These are phyloP conservation scores for Cryptococcus neoformans DNA, from an alignment of 1,284 basidiomycete species.

Conservation along the genomic window DNA sequence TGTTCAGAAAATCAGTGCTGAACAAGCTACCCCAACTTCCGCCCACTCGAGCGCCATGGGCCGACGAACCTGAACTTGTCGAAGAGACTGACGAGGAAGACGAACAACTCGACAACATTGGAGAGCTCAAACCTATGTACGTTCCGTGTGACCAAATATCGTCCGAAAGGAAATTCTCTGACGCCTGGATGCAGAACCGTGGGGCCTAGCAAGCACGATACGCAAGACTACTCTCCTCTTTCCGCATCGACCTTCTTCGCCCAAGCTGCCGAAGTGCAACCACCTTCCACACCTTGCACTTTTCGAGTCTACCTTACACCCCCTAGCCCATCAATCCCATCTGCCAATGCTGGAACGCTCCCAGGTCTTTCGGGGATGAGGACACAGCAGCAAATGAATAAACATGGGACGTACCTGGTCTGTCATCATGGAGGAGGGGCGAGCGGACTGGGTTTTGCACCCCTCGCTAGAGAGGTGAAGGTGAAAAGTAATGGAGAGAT, in stretches of 20 bases:
- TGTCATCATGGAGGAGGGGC: conserved; percentile 96
- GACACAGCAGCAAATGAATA: conserved; percentile 9
- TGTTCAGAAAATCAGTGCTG: conserved; percentile 42
- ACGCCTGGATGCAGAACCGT: conserved; percentile 40
- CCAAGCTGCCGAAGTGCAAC: conserved; percentile 68
- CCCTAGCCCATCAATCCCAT: conserved; percentile 3
- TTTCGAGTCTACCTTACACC: conserved; percentile 74
- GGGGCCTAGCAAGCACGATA: neutral
- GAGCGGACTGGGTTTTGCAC: conserved; percentile 83
- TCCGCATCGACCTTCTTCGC: conserved; percentile 71
- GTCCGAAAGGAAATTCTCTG: neutral
- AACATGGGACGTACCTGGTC: conserved; percentile 67
- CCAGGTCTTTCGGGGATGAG: conserved; percentile 14
- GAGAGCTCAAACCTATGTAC: conserved; percentile 55
- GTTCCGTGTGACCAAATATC: conserved; percentile 13
- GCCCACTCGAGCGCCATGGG: conserved; percentile 46
- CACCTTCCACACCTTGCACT: conserved; percentile 61
- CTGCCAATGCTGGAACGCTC: neutral
- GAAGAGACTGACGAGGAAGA: conserved; percentile 58
- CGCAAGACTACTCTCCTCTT: conserved; percentile 60
- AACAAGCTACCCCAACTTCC: conserved; percentile 41
- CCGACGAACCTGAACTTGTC: conserved; percentile 50
- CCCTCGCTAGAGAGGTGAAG: conserved; percentile 72
- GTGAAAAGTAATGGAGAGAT: conserved; percentile 65
- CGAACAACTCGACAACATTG: conserved; percentile 63